Evolutionary conservation across 176 grass and related monocot species (phyloP).

Genomic region (Dactylis glomerata): DNA sequence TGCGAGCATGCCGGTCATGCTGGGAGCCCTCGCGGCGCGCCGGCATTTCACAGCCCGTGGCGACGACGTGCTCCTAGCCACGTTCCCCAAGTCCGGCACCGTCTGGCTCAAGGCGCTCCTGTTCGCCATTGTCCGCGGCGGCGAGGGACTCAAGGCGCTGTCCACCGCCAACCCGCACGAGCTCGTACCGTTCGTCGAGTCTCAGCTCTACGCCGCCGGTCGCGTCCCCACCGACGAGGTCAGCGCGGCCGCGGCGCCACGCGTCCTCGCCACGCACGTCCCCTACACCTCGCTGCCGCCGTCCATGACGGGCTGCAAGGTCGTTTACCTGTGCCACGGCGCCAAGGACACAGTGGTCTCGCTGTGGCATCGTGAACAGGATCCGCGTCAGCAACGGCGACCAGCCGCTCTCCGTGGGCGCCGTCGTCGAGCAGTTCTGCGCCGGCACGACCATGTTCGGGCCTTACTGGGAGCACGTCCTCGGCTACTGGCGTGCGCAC

Average conservation of each 20-base stretch:
- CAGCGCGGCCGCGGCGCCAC: neutral
- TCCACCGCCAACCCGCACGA: neutral
- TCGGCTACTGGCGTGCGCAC: neutral
- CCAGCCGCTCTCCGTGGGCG: neutral
- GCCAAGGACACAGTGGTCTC: neutral
- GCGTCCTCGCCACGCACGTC: constrained; percentile 28
- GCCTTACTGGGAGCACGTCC: neutral
- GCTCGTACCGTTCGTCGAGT: constrained; percentile 10
- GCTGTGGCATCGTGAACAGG: neutral
- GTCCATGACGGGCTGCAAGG: neutral
- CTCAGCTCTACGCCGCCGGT: constrained; percentile 22
- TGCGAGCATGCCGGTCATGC: neutral
- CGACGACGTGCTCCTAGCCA: constrained; percentile 1
- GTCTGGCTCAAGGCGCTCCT: constrained; percentile 19
- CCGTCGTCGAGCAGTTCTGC: neutral
- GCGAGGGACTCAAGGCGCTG: neutral
- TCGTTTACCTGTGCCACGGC: neutral
- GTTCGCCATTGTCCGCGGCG: constrained; percentile 18
- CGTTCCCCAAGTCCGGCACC: constrained; percentile 18
- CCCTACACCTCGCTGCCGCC: constrained; percentile 5
- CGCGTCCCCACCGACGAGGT: neutral
- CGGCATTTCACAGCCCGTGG: neutral
- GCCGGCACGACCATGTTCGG: neutral
- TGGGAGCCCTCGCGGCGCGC: neutral
- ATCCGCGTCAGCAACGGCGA: neutral